Conservation (phyloP, 805 yeast genomes). For the Clavispora santaluciae region DNA sequence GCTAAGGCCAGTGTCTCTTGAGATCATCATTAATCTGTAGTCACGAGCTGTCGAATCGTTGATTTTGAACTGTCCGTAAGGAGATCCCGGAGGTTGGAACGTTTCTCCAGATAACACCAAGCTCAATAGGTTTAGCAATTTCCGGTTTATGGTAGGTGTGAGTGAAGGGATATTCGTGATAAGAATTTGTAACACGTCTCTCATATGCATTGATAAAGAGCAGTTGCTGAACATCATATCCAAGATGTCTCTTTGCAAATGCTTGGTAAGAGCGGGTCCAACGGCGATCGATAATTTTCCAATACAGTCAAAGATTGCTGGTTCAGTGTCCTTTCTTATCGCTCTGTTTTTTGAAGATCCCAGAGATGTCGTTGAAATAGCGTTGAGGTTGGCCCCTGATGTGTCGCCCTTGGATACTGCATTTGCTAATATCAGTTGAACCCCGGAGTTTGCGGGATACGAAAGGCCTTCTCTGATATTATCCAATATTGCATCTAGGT, state of each 20-base stretch:
- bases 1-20: conserved; percentile 58
- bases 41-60: conserved; percentile 65
- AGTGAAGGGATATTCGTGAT: conserved; percentile 75
- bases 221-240: conserved; percentile 72
- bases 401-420: conserved; percentile 28
- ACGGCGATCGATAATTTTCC: conserved; percentile 83
- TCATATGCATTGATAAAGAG: conserved; percentile 78
- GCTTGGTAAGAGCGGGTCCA: conserved; percentile 90
- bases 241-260: conserved; percentile 73
- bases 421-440: conserved; percentile 37
- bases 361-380: conserved; percentile 24
- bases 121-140: conserved; percentile 67
- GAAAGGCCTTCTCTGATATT: conserved; percentile 74
- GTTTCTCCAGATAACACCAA: conserved; percentile 74
- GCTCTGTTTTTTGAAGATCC: conserved; percentile 50
- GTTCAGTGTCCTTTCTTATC: conserved; percentile 67
- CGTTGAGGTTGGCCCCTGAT: conserved; percentile 17
- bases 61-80: conserved; percentile 57
- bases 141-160: conserved; percentile 65
- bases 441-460: conserved; percentile 31
- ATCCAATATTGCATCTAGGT: conserved; percentile 80
- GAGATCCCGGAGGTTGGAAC: conserved; percentile 83
- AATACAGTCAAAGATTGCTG: conserved; percentile 83
- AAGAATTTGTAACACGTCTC: conserved; percentile 64
- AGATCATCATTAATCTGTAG: conserved; percentile 68